Percentiles rank a stretch among this genome's conserved stretches.
Conservation (phyloP, 73 alveolate genomes). For the Blepharisma japonicum region DNA sequence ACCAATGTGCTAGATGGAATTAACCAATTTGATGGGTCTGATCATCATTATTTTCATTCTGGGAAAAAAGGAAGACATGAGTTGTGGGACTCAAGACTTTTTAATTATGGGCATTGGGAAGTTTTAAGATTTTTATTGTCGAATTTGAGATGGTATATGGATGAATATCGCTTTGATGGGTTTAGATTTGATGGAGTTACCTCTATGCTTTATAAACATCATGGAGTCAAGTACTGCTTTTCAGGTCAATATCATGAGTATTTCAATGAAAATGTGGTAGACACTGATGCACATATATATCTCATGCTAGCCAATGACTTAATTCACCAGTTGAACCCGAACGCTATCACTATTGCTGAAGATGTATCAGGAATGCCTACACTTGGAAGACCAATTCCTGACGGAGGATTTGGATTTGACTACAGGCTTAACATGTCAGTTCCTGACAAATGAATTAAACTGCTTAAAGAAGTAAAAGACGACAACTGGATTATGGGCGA, state of each 20-base stretch:
- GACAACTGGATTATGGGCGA: constrained; percentile 96
- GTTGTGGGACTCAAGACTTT: constrained; percentile 94
- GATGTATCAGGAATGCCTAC: constrained; percentile 99
- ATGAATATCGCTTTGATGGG: constrained; percentile 97
- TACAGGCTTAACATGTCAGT: constrained; percentile 93
- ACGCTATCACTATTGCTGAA: constrained; percentile 95
- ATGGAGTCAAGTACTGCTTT: constrained; percentile 92
- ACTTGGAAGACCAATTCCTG: constrained; percentile 89
- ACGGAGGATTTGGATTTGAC: constrained; percentile 99
- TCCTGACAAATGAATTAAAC: constrained; percentile 87
- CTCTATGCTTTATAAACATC: constrained; percentile 96
- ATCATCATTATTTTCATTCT: constrained; percentile 92
- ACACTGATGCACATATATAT: constrained; percentile 77
- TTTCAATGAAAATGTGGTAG: constrained; percentile 81
- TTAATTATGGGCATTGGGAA: constrained; percentile 92
- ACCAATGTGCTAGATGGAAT: constrained; percentile 96
- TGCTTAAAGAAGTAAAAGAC: constrained; percentile 82
- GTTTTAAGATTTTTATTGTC: constrained; percentile 92
- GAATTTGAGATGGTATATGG: constrained; percentile 88
- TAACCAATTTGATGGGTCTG: constrained; percentile 97
- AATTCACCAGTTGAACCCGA: constrained; percentile 82
- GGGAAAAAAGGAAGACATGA: constrained; percentile 96
- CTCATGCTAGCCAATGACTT: constrained; percentile 97
- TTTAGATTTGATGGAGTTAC: constrained; percentile 99
- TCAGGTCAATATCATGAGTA: constrained; percentile 81